phyloP scores from a whole-genome alignment of 73 alveolate genomes.

The Paramecium pentaurelia region DNA sequence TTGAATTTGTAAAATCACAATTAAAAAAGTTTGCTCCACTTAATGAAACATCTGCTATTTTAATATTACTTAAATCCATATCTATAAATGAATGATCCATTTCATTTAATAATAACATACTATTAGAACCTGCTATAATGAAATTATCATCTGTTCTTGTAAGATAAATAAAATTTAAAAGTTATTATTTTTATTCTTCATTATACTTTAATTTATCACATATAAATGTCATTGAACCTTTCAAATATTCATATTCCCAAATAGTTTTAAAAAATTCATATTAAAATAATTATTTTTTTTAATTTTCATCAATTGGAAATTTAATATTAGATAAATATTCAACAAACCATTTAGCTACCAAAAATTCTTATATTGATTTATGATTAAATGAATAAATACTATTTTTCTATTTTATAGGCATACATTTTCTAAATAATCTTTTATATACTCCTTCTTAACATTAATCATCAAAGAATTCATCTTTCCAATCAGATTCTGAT shows the following conservation, averaged over 20 bases:
- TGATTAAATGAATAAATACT: background rate
- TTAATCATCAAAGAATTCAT: background rate
- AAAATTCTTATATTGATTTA: constrained; percentile 17
- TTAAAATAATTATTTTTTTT: background rate
- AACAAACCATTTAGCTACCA: background rate
- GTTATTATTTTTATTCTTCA: background rate
- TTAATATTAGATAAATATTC: background rate
- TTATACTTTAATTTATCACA: background rate
- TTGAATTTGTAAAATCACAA: background rate
- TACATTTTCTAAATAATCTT: background rate
- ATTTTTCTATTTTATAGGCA: background rate
- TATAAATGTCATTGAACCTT: background rate
- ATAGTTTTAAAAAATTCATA: background rate
- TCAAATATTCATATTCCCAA: background rate
- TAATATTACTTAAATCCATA: background rate
- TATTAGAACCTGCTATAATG: background rate
- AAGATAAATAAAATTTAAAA: background rate
- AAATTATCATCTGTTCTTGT: background rate
- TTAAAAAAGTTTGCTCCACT: background rate
- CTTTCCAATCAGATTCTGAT: background rate
- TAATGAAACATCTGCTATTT: background rate
- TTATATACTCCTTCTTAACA: background rate
- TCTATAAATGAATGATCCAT: background rate
- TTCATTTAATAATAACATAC: background rate
- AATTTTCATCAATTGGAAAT: background rate